Base-by-base conservation (phyloP, 257 asterid genomes). In the Scutellaria minor region DNA sequence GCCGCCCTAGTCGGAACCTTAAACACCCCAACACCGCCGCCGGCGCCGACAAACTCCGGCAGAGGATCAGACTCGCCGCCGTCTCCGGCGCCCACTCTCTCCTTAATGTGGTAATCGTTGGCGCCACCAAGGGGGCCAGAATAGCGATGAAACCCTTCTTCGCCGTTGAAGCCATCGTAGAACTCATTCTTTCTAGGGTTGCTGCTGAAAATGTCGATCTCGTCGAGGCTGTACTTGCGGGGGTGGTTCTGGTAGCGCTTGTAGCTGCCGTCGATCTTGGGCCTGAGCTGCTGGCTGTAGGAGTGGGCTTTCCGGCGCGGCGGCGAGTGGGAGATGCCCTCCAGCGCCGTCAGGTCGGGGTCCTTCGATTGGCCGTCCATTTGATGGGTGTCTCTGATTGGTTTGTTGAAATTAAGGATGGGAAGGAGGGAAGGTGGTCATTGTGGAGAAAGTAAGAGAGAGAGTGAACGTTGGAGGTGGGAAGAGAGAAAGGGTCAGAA, bases 151-250 rank as follows among this genome's bases (percentile, higher is more conserved):
- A 76, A 74, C 1, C 76, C 86, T 10, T 80, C 90, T 0, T 83
- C 89, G 53, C 81, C 90, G 3, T 77, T 42, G 3, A 76, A 65
- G 45, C 68, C 60, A 9, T 62, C 75, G n/a, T 8, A 73, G 27
- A 35, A 68, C 5, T 15, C 50, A 5, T 68, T 58, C 53, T 60
- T 57, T 2, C 54, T 6, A 18, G 75, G 48, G n/a, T 14, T 22
- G n/a, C 64, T 62, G 52, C 59, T 61, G 9, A 68, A 54, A 14
- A 76, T 64, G 9, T 76, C 68, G 62, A 60, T 75, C 14, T 88
- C 94, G 71, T 84, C 91, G 68, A 88, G 89, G 83, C 94, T 88
- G 68, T 82, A 85, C 22, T 85, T 85, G 39, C 94, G 86, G 39
- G 80, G 41, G 70, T 84, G 89, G 47, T 82, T 72, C 9, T 73